Evolutionary conservation across 345 rosid genomes (phyloP).

Genomic region (Microthlaspi erraticum): DNA sequence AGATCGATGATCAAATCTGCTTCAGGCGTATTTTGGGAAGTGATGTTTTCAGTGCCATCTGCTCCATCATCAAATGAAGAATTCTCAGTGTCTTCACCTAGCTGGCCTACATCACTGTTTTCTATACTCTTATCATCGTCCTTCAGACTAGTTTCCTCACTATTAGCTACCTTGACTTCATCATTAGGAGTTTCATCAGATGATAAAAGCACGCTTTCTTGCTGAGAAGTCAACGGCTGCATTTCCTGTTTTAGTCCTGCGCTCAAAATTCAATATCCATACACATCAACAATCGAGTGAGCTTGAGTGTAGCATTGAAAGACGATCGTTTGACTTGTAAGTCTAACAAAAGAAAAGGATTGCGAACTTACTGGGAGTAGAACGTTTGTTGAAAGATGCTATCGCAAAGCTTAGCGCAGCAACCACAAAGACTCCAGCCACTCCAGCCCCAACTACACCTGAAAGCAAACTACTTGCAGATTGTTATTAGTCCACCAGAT

Average conservation of each 20-base stretch:
- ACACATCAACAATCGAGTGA: slow-evolving; percentile 4
- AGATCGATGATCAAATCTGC: slow-evolving; percentile 44
- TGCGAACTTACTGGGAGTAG: slow-evolving; percentile 60
- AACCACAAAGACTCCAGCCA: slow-evolving; percentile 65
- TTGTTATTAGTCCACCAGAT: slow-evolving; percentile 66
- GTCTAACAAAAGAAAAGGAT: background rate
- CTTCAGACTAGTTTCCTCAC: slow-evolving; percentile 41
- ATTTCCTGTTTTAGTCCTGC: slow-evolving; percentile 68
- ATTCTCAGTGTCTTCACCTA: slow-evolving; percentile 46
- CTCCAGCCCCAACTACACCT: slow-evolving; percentile 84
- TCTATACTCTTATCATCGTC: slow-evolving; percentile 44
- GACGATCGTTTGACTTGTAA: background rate
- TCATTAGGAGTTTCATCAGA: slow-evolving; percentile 46
- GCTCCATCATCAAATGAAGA: slow-evolving; percentile 36
- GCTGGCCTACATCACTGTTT: slow-evolving; percentile 42
- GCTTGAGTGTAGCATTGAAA: slow-evolving; percentile 3
- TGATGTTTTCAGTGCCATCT: slow-evolving; percentile 39
- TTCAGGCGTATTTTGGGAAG: slow-evolving; percentile 46
- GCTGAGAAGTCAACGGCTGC: slow-evolving; percentile 69
- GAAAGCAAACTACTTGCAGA: slow-evolving; percentile 71
- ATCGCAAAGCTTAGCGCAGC: slow-evolving; percentile 67
- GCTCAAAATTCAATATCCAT: slow-evolving; percentile 8
- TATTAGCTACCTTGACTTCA: slow-evolving; percentile 44
- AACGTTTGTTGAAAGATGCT: slow-evolving; percentile 61
- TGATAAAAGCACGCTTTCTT: slow-evolving; percentile 53